Conservation (phyloP, 257 asterid genomes). For the Gynochthodes officinalis region DNA sequence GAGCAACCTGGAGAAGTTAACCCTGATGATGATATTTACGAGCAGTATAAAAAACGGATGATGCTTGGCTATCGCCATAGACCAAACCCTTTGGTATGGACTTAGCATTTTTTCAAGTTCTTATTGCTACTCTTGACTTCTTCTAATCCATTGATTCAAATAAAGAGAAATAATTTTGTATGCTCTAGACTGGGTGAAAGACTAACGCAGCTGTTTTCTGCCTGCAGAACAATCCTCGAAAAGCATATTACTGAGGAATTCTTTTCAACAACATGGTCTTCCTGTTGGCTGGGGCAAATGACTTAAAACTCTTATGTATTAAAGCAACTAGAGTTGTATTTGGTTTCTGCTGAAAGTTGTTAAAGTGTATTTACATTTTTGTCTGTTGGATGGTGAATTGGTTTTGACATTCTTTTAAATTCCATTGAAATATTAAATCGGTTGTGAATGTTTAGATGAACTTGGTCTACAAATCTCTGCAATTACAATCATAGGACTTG, state of each 20-base stretch:
- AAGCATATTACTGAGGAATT: conserved; percentile 52
- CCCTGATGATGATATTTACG: conserved; percentile 85
- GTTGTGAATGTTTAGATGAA: too few species aligned
- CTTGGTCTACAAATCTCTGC: too few species aligned
- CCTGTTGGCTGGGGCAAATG: not conserved
- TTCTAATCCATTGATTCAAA: too few species aligned
- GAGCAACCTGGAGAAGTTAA: conserved; percentile 85
- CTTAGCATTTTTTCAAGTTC: not conserved
- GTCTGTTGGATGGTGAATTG: not conserved
- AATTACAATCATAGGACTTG: too few species aligned
- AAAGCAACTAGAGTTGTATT: conserved; percentile 1
- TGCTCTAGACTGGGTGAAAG: not conserved
- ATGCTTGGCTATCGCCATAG: conserved; percentile 89
- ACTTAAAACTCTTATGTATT: conserved; percentile 4
- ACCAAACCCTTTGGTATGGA: conserved; percentile 84
- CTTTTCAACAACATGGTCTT: not conserved
- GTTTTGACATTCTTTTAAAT: not conserved
- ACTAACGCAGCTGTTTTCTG: not conserved
- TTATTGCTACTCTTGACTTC: not conserved
- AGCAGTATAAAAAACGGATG: conserved; percentile 95
- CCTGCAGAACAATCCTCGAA: conserved; percentile 78
- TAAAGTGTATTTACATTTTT: not conserved
- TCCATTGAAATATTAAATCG: not conserved
- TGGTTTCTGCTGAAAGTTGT: not conserved
- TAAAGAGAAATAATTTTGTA: too few species aligned